These are phyloP conservation scores for Hygrophoropsis aurantiaca DNA, from an alignment of 768 basidiomycete genomes.

Conservation along the genomic window DNA sequence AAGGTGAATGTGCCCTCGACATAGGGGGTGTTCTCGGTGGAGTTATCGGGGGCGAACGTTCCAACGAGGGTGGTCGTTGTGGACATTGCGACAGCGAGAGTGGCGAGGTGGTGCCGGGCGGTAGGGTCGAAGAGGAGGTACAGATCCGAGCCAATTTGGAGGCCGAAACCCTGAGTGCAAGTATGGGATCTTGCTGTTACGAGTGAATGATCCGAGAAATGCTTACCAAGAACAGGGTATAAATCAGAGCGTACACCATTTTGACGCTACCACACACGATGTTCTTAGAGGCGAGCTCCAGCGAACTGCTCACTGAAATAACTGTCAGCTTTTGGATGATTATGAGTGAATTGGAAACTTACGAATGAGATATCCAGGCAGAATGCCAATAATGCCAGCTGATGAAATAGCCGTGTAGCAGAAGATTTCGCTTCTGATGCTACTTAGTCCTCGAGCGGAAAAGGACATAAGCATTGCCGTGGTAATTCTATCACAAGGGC, in stretches of 20 bases:
- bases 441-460: constrained; percentile 76
- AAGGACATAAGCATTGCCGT: constrained; percentile 83
- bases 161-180: constrained; percentile 62
- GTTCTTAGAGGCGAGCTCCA: constrained; percentile 84
- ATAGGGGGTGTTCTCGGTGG: constrained; percentile 42
- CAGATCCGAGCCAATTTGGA: constrained; percentile 82
- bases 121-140: constrained; percentile 68
- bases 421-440: constrained; percentile 74
- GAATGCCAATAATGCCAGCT: constrained; percentile 81
- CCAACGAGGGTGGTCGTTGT: constrained; percentile 58
- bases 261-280: constrained; percentile 83
- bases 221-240: constrained; percentile 70
- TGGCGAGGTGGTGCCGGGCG: constrained; percentile 51
- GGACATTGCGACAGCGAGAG: constrained; percentile 51
- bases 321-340: constrained; percentile 6
- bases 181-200: not conserved
- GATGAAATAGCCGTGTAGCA: constrained; percentile 93
- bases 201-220: not conserved
- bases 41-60: constrained; percentile 61
- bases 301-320: constrained; percentile 70
- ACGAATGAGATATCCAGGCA: constrained; percentile 88
- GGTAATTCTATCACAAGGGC: constrained; percentile 66
- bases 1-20: constrained; percentile 67
- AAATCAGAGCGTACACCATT: constrained; percentile 88
- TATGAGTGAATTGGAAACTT: constrained; percentile 23